These are phyloP conservation scores for Deinandra increscens DNA, from an alignment of 129 eudicot genomes.

Conservation along the genomic window DNA sequence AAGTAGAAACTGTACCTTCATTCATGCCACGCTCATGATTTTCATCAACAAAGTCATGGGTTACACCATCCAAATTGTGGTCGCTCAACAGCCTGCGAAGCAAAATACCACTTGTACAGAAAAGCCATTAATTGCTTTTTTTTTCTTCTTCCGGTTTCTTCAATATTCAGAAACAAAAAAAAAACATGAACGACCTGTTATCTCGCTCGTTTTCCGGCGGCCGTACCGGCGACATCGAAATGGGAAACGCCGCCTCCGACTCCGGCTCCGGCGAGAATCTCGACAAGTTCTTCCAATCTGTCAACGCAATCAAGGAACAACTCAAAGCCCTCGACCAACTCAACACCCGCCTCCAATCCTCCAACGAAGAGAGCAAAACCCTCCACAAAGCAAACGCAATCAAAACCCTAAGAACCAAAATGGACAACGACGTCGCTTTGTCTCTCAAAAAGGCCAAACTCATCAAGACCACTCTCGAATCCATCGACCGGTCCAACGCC, in stretches of 20 bases:
- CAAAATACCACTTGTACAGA: constrained; percentile 98
- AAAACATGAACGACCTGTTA: constrained; percentile 59
- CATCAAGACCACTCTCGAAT: not conserved
- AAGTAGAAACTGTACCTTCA: constrained; percentile 65
- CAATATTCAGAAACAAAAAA: not conserved
- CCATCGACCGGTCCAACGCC: constrained; percentile 4
- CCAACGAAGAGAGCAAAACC: constrained; percentile 5
- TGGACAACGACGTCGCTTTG: constrained; percentile 9
- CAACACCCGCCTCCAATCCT: not conserved
- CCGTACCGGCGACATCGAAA: constrained; percentile 37
- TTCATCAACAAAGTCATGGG: constrained; percentile 98
- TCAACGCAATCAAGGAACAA: constrained; percentile 51
- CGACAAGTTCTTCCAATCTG: constrained; percentile 57
- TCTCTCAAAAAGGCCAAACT: not conserved
- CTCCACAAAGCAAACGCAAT: not conserved
- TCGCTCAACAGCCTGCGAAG: constrained; percentile 92
- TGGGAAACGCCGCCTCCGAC: constrained; percentile 21
- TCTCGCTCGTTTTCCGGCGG: constrained; percentile 49
- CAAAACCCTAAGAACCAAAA: not conserved
- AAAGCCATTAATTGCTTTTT: constrained; percentile 30
- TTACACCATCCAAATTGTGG: constrained; percentile 79
- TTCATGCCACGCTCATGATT: constrained; percentile 99
- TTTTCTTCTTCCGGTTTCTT: too few species aligned
- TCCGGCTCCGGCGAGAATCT: constrained; percentile 30
- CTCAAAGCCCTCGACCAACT: constrained; percentile 41